Base-by-base conservation (phyloP, 352 stramenopile genomes). In the Aphanomyces astaci region DNA sequence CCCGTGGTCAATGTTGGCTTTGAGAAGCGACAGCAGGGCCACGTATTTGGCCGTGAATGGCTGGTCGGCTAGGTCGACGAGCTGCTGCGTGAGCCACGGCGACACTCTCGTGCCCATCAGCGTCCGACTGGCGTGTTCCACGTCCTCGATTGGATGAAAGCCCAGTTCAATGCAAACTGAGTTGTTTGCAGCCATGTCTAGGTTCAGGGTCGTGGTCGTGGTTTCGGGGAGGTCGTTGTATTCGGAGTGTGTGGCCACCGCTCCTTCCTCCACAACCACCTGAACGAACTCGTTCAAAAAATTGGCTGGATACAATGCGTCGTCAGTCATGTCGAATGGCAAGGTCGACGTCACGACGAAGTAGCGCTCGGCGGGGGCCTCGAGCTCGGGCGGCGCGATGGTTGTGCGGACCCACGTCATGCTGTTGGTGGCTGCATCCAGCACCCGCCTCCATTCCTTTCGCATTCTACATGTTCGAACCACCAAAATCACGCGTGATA, bases 1-100 rank as follows among this genome's bases (percentile, higher is more conserved):
- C 17, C 9, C 19, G 24, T 43, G 19, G 24, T 30, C 9, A 17
- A 66, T 31, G 31, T 49, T 51, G 31, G 59, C 33, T 10, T 36
- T 3, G 13, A 68, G 11, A 0, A 45, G 46, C n/a, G 62, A 51
- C 7, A 68, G 51, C n/a, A 68, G 39, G 17, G 33, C 53, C 28
- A 30, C 7, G 25, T 68, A 68, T 31, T 68, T 68, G 10, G 11
- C 25, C 4, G 62, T 59, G n/a, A 68, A 68, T 4, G 11, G 48
- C 32, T 49, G 10, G 9, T 59, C 24, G 1, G 53, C n/a, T 9
- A 68, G 24, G 2, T 15, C 43, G 15, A 22, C 62, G 9, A 68
- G 10, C 9, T 68, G 62, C 28, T n/a, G 46, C 28, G 49, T n/a
- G 25, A 51, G 48, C 62, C 62, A 68, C 22, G 22, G 9, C 10